phyloP scores from a whole-genome alignment of 2,329 filamentous ascomycete species.

The Phialophora macrospora region DNA sequence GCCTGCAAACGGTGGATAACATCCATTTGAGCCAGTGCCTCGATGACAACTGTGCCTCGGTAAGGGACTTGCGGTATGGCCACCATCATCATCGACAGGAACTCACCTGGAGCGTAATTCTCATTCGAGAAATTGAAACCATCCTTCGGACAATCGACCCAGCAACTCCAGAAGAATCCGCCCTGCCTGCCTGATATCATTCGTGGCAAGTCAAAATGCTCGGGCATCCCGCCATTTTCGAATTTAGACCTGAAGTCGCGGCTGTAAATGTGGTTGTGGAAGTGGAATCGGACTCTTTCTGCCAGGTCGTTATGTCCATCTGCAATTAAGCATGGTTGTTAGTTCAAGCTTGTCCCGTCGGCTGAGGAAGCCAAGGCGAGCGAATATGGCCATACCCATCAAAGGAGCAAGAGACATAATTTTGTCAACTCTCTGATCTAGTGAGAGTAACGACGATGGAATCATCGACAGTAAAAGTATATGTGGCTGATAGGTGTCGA shows the following conservation, averaged over 20 bases:
- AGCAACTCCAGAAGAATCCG: constrained; percentile 92
- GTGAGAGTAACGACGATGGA: constrained; percentile 26
- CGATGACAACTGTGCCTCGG: constrained; percentile 60
- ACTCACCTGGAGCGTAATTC: constrained; percentile 33
- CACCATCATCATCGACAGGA: background rate
- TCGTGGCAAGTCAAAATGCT: constrained; percentile 79
- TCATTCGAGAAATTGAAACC: constrained; percentile 46
- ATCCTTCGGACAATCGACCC: constrained; percentile 73
- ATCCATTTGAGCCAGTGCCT: constrained; percentile 76
- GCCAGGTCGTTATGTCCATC: constrained; percentile 87
- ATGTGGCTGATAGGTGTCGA: constrained; percentile 4
- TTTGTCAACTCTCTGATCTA: constrained; percentile 48
- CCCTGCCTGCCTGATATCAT: constrained; percentile 68
- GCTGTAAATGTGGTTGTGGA: constrained; percentile 77
- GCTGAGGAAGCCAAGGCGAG: background rate
- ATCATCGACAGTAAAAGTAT: constrained; percentile 6
- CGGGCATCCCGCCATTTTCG: constrained; percentile 67
- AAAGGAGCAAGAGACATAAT: constrained; percentile 56
- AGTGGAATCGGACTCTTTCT: constrained; percentile 68
- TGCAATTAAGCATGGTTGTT: background rate
- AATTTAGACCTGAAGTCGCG: constrained; percentile 74
- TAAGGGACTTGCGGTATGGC: background rate
- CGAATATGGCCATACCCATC: constrained; percentile 53
- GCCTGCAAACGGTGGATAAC: constrained; percentile 67
- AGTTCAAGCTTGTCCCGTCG: background rate